Evolutionary conservation across 202 grass and related monocot genomes (phyloP).

Genomic region (Zizania palustris): DNA sequence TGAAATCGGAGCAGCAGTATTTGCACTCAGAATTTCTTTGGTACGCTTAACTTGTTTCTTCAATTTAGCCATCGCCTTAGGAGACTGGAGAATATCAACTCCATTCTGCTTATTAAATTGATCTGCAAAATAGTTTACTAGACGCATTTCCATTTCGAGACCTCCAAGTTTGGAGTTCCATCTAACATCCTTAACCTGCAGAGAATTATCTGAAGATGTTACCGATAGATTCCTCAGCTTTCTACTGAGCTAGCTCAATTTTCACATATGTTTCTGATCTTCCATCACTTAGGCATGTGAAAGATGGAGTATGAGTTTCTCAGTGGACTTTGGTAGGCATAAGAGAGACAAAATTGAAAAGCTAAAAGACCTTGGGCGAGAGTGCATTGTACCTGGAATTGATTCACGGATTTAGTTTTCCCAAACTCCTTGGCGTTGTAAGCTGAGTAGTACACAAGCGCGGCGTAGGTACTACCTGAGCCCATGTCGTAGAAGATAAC

Average conservation of each 20-base stretch:
- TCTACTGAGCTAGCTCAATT: conserved; percentile 19
- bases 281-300: conserved; percentile 9
- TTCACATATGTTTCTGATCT: conserved; percentile 40
- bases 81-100: conserved; percentile 82
- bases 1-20: conserved; percentile 86
- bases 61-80: conserved; percentile 99
- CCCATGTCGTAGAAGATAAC: conserved; percentile 98
- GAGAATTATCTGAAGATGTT: conserved; percentile 27
- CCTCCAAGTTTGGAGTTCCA: conserved; percentile 94
- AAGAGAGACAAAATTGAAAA: conserved; percentile 38
- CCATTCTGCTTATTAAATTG: conserved; percentile 92
- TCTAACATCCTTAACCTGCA: conserved; percentile 95
- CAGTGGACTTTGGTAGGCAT: conserved; percentile 16
- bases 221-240: conserved; percentile 15
- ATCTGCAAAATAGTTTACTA: conserved; percentile 86
- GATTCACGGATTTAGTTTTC: conserved; percentile 77
- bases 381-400: conserved; percentile 72
- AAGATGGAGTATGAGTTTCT: neutral
- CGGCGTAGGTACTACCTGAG: conserved; percentile 87
- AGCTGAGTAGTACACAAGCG: conserved; percentile 83
- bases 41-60: conserved; percentile 99
- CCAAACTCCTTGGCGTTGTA: conserved; percentile 88
- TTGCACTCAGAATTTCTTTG: conserved; percentile 99
- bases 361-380: conserved; percentile 1
- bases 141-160: conserved; percentile 79